These are phyloP conservation scores for Phytophthora tubulina DNA, from an alignment of 352 stramenopile species.

Conservation along the genomic window DNA sequence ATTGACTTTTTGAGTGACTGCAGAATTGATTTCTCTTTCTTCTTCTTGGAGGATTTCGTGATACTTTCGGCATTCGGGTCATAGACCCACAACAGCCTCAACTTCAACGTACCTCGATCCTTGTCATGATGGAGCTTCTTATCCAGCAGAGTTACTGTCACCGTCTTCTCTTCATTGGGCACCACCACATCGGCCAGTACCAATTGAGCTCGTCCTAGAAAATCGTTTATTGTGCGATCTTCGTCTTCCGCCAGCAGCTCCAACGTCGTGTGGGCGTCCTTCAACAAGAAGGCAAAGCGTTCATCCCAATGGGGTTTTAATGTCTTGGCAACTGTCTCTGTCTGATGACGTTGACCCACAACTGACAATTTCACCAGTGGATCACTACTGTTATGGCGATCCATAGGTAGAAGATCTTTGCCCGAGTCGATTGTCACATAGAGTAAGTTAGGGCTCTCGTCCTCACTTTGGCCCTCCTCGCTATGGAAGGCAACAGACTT, in stretches of 20 bases:
- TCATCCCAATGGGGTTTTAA: conserved; percentile 85
- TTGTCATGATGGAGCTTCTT: conserved; percentile 65
- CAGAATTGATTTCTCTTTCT: conserved; percentile 56
- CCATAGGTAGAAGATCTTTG: conserved; percentile 84
- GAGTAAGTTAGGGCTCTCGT: conserved; percentile 59
- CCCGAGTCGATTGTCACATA: conserved; percentile 81
- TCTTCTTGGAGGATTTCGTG: conserved; percentile 53
- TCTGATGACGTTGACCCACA: conserved; percentile 78
- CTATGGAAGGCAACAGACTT: conserved; percentile 30
- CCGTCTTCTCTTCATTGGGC: conserved; percentile 53
- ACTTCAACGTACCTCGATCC: conserved; percentile 63
- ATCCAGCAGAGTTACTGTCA: conserved; percentile 63
- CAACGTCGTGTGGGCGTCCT: conserved; percentile 56
- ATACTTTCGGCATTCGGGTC: conserved; percentile 57
- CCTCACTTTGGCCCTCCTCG: background rate
- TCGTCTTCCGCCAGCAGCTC: conserved; percentile 73
- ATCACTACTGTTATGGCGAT: conserved; percentile 82
- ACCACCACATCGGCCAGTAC: conserved; percentile 58
- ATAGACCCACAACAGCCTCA: conserved; percentile 64
- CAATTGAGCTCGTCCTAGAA: conserved; percentile 67
- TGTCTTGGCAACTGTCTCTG: conserved; percentile 72
- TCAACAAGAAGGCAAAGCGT: conserved; percentile 65
- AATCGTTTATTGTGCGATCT: conserved; percentile 79
- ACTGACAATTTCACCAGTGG: conserved; percentile 86
- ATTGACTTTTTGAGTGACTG: conserved; percentile 67